Base-by-base conservation (phyloP, 345 rosid species). In the Boechera retrofracta region DNA sequence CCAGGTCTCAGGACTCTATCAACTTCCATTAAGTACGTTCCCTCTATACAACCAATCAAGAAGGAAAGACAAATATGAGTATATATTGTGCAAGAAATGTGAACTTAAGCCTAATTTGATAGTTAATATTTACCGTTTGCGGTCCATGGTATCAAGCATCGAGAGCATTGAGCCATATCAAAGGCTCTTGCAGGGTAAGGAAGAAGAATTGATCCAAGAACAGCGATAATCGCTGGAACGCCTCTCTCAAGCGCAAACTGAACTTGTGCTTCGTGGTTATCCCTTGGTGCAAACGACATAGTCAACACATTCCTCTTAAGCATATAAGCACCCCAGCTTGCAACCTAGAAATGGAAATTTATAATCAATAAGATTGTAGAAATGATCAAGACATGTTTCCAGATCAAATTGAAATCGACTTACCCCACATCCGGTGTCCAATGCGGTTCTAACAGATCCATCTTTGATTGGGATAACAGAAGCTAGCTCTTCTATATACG, bases 161-260 rank as follows among this genome's bases (percentile, higher is more conserved):
- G 86, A 63, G 99, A 92, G 82, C 99, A 95, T 69, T 95, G 99
- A 64, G 99, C 96, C 99, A 95, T 95, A 79, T 95, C 98, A 59
- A 95, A 95, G 29, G 99, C 90, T 86, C 97, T 80, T 39, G 99
- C 80, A 62, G 99, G 99, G 71, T 85, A 95, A 42, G 99, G 98
- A 80, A 95, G 96, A 47, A 45, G 81, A 74, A 92, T 86, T 39
- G 93, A 76, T 71, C 99, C 99, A 80, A 95, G 98, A 76, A 95
- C 99, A 21, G 90, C 98, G 68, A 95, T 87, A 67, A 88, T 52
- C 18, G 98, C 97, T 48, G 99, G 97, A 47, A 95, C 98, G 36
- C 98, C 99, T 83, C 99, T 82, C 84, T 95, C 99, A 60, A 92
- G 82, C n/a, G 99, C 98, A 81, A 95, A 95, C 72, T 95, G 99